phyloP scores from a whole-genome alignment of 352 stramenopile species.

The Peronospora farinosa region DNA sequence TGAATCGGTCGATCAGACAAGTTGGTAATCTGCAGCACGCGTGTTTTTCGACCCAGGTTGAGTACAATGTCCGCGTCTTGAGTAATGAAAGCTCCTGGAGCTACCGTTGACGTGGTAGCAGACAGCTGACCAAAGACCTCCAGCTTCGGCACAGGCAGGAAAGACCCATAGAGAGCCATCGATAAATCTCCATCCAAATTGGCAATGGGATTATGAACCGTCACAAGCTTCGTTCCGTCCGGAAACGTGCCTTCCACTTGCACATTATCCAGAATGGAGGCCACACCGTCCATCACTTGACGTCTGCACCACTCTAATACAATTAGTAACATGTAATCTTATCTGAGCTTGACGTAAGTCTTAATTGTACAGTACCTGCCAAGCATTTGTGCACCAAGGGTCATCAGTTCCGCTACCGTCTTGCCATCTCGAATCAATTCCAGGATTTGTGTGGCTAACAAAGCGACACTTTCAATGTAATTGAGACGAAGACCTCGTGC shows the following conservation, averaged over 20 bases:
- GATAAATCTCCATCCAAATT: slow-evolving; percentile 84
- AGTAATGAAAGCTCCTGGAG: slow-evolving; percentile 57
- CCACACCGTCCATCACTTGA: slow-evolving; percentile 92
- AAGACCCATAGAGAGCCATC: slow-evolving; percentile 91
- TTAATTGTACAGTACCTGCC: slow-evolving; percentile 28
- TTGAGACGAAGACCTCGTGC: slow-evolving; percentile 90
- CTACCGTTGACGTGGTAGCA: slow-evolving; percentile 12
- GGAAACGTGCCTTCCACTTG: slow-evolving; percentile 97
- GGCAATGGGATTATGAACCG: slow-evolving; percentile 91
- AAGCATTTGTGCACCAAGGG: slow-evolving; percentile 73
- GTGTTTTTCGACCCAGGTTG: slow-evolving; percentile 68
- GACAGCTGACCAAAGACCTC: slow-evolving; percentile 42
- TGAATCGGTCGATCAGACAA: slow-evolving; percentile 92
- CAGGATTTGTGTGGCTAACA: slow-evolving; percentile 93
- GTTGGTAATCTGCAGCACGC: slow-evolving; percentile 91
- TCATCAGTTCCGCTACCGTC: slow-evolving; percentile 86
- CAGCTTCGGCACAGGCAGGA: slow-evolving; percentile 86
- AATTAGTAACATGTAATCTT: neutral
- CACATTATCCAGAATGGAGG: slow-evolving; percentile 87
- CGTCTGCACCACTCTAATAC: slow-evolving; percentile 13
- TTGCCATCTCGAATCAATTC: slow-evolving; percentile 92
- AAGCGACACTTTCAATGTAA: slow-evolving; percentile 87
- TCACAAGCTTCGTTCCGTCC: slow-evolving; percentile 97
- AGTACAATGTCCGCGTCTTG: slow-evolving; percentile 67
- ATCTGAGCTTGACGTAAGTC: neutral